Conservation (phyloP, 306 rosid species). For the Prunus armeniaca region DNA sequence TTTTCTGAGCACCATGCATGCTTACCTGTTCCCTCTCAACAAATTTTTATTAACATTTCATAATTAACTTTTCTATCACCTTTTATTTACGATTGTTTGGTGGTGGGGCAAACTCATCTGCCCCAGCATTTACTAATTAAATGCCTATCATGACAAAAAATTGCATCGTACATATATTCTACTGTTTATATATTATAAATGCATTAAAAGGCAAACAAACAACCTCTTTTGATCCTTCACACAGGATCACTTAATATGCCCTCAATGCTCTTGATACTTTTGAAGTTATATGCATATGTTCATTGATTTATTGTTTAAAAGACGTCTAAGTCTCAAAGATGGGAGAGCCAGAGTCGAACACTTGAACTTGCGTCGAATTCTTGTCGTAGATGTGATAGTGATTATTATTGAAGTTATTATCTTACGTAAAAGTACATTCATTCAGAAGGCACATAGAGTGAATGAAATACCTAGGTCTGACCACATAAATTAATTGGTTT, state of each 20-base stretch:
- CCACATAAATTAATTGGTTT: background rate
- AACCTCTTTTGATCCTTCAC: background rate
- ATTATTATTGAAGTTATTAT: too few species aligned
- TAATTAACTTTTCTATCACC: constrained; percentile 21
- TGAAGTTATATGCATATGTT: too few species aligned
- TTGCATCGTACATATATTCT: background rate
- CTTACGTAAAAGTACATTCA: background rate
- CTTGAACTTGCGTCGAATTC: too few species aligned
- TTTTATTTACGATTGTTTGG: constrained; percentile 32
- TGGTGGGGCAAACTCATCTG: constrained; percentile 31
- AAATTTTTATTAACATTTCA: constrained; percentile 23
- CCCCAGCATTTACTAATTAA: constrained; percentile 14
- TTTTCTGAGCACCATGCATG: constrained; percentile 65
- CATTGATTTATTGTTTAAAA: too few species aligned
- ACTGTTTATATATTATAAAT: too few species aligned
- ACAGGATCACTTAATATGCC: background rate
- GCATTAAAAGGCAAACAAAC: constrained; percentile 14
- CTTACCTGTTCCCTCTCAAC: constrained; percentile 52
- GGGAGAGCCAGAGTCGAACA: too few species aligned
- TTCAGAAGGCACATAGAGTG: constrained; percentile 22
- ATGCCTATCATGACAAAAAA: background rate
- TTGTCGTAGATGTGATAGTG: too few species aligned
- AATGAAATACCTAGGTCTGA: background rate
- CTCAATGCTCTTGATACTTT: too few species aligned
- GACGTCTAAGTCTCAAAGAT: too few species aligned